Conservation (phyloP, 1,284 basidiomycete species). For the Fistulinella cinereoalba region DNA sequence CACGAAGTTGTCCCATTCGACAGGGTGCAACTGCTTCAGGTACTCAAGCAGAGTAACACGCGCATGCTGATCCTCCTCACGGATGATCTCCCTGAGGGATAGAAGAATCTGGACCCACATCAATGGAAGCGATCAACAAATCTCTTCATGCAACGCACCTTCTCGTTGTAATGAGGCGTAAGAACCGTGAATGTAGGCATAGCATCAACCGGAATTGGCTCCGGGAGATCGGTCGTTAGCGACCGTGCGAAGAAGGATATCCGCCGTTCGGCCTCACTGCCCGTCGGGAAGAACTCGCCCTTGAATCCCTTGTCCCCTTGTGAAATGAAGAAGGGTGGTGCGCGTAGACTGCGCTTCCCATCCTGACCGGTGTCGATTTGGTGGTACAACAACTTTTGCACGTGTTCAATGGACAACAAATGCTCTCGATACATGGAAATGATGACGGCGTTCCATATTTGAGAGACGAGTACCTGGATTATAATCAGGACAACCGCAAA, state of each 20-base stretch:
- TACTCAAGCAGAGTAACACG: slow-evolving; percentile 95
- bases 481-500: slow-evolving; percentile 96
- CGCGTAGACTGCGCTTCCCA: slow-evolving; percentile 85
- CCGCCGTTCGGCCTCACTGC: slow-evolving; percentile 93
- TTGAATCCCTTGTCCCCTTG: slow-evolving; percentile 74
- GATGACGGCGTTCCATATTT: slow-evolving; percentile 97
- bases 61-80: slow-evolving; percentile 94
- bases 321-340: slow-evolving; percentile 93
- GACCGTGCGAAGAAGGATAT: slow-evolving; percentile 98
- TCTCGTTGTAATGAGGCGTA: slow-evolving; percentile 96
- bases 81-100: slow-evolving; percentile 92
- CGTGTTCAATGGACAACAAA: slow-evolving; percentile 91
- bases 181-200: slow-evolving; percentile 98
- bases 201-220: slow-evolving; percentile 89
- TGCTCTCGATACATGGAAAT: slow-evolving; percentile 99
- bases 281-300: slow-evolving; percentile 86
- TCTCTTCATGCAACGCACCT: slow-evolving; percentile 45
- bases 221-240: slow-evolving; percentile 88
- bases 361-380: slow-evolving; percentile 89
- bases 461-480: slow-evolving; percentile 96
- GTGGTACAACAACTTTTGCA: slow-evolving; percentile 91
- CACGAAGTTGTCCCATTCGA: slow-evolving; percentile 99
- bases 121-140: slow-evolving; percentile 3
- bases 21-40: slow-evolving; percentile 97
- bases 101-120: slow-evolving; percentile 60